Evolutionary conservation across 345 rosid species (phyloP).

Genomic region (Anastatica hierochuntica): DNA sequence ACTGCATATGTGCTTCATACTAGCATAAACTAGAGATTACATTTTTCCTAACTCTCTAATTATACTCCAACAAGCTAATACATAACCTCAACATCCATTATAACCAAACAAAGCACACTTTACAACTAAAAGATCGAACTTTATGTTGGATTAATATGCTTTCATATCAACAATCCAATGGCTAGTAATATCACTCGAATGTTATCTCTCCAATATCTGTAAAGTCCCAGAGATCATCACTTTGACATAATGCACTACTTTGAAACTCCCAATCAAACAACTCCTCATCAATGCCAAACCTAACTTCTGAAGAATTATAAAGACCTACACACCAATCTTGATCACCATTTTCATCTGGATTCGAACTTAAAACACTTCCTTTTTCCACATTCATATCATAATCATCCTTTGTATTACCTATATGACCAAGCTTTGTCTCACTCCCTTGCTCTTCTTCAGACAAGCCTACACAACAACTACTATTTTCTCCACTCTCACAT

Average conservation of each 20-base stretch:
- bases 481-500: slow-evolving; percentile 20
- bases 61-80: slow-evolving; percentile 1
- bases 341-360: slow-evolving; percentile 16
- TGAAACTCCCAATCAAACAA: slow-evolving; percentile 35
- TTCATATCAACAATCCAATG: too few species aligned
- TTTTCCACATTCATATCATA: too few species aligned
- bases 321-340: slow-evolving; percentile 17
- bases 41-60: neutral
- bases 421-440: too few species aligned
- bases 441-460: slow-evolving; percentile 9
- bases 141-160: neutral
- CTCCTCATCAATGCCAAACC: neutral
- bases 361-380: slow-evolving; percentile 22
- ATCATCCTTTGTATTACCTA: neutral
- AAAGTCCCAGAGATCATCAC: slow-evolving; percentile 23
- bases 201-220: slow-evolving; percentile 13
- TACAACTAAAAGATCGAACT: slow-evolving; percentile 5
- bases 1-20: neutral
- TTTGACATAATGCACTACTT: slow-evolving; percentile 6
- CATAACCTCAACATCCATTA: slow-evolving; percentile 1
- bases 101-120: slow-evolving; percentile 17
- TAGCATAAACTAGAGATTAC: slow-evolving; percentile 6
- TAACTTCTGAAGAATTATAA: slow-evolving; percentile 2
- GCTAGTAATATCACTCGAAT: neutral
- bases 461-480: slow-evolving; percentile 21